Evolutionary conservation across 345 rosid species (phyloP), one percentile per base, ranked within the genome.

Genomic region (Bruguiera sexangula): DNA sequence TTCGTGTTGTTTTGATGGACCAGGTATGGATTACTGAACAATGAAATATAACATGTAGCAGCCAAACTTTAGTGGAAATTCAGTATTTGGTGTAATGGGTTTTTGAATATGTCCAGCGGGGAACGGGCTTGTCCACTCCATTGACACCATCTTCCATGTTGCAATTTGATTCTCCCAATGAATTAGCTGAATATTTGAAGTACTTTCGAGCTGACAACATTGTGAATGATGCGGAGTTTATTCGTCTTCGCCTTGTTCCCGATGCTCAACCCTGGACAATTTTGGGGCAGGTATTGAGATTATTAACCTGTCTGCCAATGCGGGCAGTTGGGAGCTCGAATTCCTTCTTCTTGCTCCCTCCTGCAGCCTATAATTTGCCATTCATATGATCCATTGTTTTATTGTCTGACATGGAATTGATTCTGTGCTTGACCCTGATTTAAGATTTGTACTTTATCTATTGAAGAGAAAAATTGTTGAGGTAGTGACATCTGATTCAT

Each of bases 91-190:
- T 22, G 29, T 22, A 55, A 55, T 55, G 59, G 10, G 21, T 32
- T 69, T 66, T 63, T 34, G 50, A 43, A 43, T 11, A 43, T 43
- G 50, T 86, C 81, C 92, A 95, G 99, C 82, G 96, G 80, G 99
- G 99, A 84, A 95, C 99, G 56, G 99, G 99, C 48, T 81, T 86
- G 36, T 95, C 99, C 52, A 87, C 93, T 68, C 84, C 96, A 71
- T 82, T 88, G 82, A 85, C 96, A 16, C 69, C 84, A 64, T 95
- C 97, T 62, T 89, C 99, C 5, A 88, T 95, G 96, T 81, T 69
- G 72, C 97, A 95, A 76, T 51, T 91, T 29, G 85, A 80, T 67
- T 86, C 96, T 81, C 83, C 92, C 16, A 67, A 76, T 69, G 78
- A 79, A 7, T 72, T 88, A 75, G 89, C 85, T 72, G 89, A 85